A percentile compares a stretch with the other conserved stretches of the same genome.
phyloP scores from a whole-genome alignment of 2,329 filamentous ascomycete genomes.

The Botryotinia calthae region DNA sequence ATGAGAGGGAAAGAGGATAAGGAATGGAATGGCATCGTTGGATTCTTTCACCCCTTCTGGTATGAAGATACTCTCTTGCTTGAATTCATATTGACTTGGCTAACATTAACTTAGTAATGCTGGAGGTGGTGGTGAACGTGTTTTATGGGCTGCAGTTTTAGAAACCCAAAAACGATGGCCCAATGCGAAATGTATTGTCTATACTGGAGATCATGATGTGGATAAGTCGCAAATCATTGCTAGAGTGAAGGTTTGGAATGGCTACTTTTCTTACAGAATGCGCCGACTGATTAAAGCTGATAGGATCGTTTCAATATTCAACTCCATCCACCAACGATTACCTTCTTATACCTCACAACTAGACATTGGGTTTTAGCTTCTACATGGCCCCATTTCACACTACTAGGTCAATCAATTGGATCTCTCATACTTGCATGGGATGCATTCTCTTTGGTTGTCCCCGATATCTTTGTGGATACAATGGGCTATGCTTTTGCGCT shows the following conservation, averaged over 20 bases:
- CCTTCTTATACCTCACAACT: slow-evolving; percentile 88
- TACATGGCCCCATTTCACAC: slow-evolving; percentile 88
- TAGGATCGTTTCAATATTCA: slow-evolving; percentile 89
- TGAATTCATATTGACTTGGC: background rate
- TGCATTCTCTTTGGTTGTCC: slow-evolving; percentile 85
- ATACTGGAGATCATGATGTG: slow-evolving; percentile 91
- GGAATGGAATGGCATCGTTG: slow-evolving; percentile 81
- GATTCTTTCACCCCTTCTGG: slow-evolving; percentile 99
- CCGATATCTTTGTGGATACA: slow-evolving; percentile 93
- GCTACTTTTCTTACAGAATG: background rate
- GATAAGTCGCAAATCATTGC: slow-evolving; percentile 75
- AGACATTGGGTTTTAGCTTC: slow-evolving; percentile 81
- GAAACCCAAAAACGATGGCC: slow-evolving; percentile 89
- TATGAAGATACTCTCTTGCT: slow-evolving; percentile 41
- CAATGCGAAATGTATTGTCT: slow-evolving; percentile 83
- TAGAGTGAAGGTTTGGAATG: slow-evolving; percentile 62
- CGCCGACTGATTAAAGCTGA: slow-evolving; percentile 14
- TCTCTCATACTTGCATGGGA: slow-evolving; percentile 87
- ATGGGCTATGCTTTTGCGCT: slow-evolving; percentile 97
- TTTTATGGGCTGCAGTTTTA: slow-evolving; percentile 92
- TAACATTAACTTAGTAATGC: slow-evolving; percentile 65
- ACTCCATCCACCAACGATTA: slow-evolving; percentile 76
- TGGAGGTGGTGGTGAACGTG: slow-evolving; percentile 90
- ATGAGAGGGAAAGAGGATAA: slow-evolving; percentile 47
- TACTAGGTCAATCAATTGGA: slow-evolving; percentile 89